A percentile compares a stretch with the other conserved stretches of the same genome.
Conservation (phyloP, 176 grass and related monocot genomes). For the Dactylis glomerata region DNA sequence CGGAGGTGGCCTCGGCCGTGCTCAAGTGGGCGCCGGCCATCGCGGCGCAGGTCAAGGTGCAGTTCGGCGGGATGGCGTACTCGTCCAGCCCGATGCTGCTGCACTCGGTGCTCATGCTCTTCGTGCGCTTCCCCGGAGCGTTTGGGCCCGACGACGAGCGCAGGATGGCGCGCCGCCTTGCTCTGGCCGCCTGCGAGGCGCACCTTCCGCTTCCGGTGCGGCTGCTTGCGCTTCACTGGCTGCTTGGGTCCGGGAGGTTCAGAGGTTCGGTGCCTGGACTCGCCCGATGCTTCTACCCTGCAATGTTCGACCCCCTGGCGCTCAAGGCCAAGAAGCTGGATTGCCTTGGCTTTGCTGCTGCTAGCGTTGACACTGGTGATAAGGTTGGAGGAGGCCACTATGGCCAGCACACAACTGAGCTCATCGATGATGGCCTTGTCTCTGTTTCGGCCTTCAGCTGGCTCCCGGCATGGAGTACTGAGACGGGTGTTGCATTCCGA, state of each 20-base stretch:
- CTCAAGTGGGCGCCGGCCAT: constrained; percentile 63
- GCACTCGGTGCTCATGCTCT: constrained; percentile 71
- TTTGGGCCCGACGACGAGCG: constrained; percentile 64
- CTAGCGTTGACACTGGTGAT: neutral
- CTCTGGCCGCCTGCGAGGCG: constrained; percentile 47
- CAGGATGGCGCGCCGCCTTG: constrained; percentile 49
- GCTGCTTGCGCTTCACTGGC: constrained; percentile 81
- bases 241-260: constrained; percentile 53
- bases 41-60: constrained; percentile 77
- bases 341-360: constrained; percentile 50
- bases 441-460: constrained; percentile 70
- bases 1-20: constrained; percentile 48
- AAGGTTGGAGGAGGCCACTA: constrained; percentile 24
- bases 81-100: constrained; percentile 63
- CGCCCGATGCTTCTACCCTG: constrained; percentile 48
- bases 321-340: constrained; percentile 93
- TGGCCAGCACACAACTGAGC: neutral
- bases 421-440: constrained; percentile 71
- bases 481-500: constrained; percentile 73
- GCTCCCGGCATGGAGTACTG: constrained; percentile 79
- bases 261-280: constrained; percentile 27
- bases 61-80: constrained; percentile 72
- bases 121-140: constrained; percentile 52
- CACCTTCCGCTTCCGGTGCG: constrained; percentile 53
- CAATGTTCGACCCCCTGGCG: constrained; percentile 67